phyloP scores from a whole-genome alignment of 352 stramenopile species.

The Globisporangium paroecandrum region DNA sequence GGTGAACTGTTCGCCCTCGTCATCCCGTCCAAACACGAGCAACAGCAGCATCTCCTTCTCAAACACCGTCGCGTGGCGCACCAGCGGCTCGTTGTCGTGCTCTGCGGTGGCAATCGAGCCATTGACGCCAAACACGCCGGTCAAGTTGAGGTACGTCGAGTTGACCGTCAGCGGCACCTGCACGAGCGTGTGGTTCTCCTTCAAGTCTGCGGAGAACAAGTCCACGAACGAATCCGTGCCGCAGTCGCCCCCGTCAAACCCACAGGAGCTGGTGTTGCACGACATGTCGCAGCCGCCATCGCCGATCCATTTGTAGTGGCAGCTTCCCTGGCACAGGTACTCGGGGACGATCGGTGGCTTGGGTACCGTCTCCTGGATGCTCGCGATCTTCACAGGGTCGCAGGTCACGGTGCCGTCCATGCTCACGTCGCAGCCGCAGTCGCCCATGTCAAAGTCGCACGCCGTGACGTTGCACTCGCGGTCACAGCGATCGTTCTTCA shows the following conservation, averaged over 20 bases:
- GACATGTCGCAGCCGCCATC: conserved; percentile 71
- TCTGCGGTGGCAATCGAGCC: conserved; percentile 45
- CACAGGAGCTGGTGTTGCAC: conserved; percentile 82
- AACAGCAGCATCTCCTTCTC: conserved; percentile 74
- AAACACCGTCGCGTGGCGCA: conserved; percentile 71
- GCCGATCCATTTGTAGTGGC: conserved; percentile 78
- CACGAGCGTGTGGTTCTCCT: conserved; percentile 56
- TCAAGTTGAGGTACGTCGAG: conserved; percentile 67
- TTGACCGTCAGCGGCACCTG: conserved; percentile 62
- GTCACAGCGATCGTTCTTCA: conserved; percentile 89
- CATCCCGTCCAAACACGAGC: conserved; percentile 73
- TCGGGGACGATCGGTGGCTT: conserved; percentile 43
- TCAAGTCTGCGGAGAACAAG: conserved; percentile 44
- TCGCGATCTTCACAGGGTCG: conserved; percentile 57
- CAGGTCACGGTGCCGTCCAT: conserved; percentile 45
- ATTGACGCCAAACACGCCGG: conserved; percentile 56
- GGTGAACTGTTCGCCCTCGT: conserved; percentile 55
- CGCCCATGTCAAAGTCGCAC: conserved; percentile 92
- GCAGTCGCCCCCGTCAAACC: conserved; percentile 84
- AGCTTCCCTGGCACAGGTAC: conserved; percentile 68
- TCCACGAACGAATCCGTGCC: conserved; percentile 33
- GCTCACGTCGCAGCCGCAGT: conserved; percentile 86
- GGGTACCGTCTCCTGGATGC: conserved; percentile 48
- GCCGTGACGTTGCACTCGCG: conserved; percentile 81
- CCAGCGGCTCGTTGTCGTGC: conserved; percentile 64